These are phyloP conservation scores for Zygnema cylindricum DNA, from an alignment of 139 green algal genomes.

Conservation along the genomic window DNA sequence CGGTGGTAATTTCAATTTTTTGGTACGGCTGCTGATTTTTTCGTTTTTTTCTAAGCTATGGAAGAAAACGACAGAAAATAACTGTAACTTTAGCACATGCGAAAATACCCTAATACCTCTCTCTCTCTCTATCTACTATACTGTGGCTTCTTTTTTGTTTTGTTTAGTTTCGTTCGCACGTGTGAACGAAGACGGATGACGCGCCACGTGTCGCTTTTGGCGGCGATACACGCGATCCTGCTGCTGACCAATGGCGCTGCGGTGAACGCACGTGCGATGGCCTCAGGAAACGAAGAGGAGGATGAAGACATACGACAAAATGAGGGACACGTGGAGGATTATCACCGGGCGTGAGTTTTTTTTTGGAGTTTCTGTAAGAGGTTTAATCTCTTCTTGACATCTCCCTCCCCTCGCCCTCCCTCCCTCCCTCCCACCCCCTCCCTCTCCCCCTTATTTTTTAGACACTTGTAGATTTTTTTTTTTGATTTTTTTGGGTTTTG, in stretches of 20 bases:
- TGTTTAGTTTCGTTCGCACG: neutral
- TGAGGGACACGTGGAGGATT: neutral
- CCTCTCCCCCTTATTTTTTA: neutral
- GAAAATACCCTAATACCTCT: too few relatives aligned
- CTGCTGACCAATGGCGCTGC: neutral
- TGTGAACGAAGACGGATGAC: neutral
- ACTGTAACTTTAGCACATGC: too few relatives aligned
- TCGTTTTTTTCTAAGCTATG: too few relatives aligned
- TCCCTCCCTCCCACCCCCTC: constrained; percentile 1
- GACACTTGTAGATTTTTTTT: neutral
- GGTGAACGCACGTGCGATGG: neutral
- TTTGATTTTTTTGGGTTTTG: neutral
- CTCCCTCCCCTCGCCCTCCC: constrained; percentile 7
- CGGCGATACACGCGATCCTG: neutral
- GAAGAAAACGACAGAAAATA: too few relatives aligned
- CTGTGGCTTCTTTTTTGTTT: too few relatives aligned
- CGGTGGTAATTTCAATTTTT: too few relatives aligned
- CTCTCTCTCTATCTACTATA: too few relatives aligned
- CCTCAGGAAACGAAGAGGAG: neutral
- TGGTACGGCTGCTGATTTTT: too few relatives aligned
- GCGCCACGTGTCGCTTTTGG: neutral
- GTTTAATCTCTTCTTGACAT: neutral
- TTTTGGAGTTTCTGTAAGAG: neutral
- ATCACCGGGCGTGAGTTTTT: neutral
- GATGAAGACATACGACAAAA: too few relatives aligned